Conservation (phyloP, 805 yeast genomes). For the Cyberlindnera galapagoensis region DNA sequence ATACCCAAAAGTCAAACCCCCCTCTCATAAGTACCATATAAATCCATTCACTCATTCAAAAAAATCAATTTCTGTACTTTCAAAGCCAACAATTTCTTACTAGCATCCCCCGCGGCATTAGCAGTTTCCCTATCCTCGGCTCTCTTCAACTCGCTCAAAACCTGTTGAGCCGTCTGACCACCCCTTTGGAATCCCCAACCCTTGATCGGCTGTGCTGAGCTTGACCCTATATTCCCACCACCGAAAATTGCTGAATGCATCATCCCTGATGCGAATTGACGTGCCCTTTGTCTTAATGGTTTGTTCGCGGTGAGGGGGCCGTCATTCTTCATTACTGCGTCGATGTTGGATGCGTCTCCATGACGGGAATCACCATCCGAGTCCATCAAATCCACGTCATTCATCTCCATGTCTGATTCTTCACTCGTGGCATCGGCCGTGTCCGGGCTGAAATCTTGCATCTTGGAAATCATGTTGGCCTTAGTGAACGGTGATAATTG, state of each 20-base stretch:
- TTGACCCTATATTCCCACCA: no score
- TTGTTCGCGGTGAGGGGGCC: not conserved
- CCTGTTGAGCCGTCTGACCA: slow-evolving; percentile 1
- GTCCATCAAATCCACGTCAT: slow-evolving; percentile 20
- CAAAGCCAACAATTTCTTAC: slow-evolving; percentile 19
- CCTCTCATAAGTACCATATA: no score
- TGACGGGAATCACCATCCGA: slow-evolving; percentile 3
- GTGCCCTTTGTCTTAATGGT: no score
- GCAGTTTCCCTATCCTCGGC: slow-evolving; percentile 6
- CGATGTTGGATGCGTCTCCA: no score
- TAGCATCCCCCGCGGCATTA: slow-evolving; percentile 18
- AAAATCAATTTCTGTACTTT: slow-evolving; percentile 23
- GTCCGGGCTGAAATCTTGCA: slow-evolving; percentile 12
- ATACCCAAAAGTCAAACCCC: no score
- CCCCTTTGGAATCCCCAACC: slow-evolving; percentile 2
- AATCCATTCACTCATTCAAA: slow-evolving; percentile 16
- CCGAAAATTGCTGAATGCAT: no score
- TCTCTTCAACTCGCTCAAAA: slow-evolving; percentile 6
- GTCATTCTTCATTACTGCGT: slow-evolving; percentile 4
- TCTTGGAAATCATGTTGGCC: slow-evolving; percentile 17
- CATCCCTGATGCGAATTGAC: no score
- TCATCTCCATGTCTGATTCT: slow-evolving; percentile 24
- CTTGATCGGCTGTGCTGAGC: not conserved
- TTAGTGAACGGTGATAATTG: slow-evolving; percentile 21
- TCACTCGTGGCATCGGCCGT: no score